phyloP scores from a whole-genome alignment of 371 early-diverging fungal species.

The Blakeslea trispora region DNA sequence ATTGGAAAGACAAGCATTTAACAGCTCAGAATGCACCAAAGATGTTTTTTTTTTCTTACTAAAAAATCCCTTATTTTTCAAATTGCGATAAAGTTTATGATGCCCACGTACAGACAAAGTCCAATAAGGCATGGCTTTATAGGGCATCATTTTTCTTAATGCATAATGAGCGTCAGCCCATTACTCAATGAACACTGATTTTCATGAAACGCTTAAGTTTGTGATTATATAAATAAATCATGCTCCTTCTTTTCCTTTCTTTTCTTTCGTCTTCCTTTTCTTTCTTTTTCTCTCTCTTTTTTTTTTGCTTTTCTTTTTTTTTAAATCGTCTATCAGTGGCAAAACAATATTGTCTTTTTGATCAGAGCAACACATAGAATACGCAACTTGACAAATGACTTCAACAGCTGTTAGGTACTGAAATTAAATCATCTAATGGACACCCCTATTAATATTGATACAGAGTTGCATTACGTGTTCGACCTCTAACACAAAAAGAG shows the following conservation, averaged over 20 bases:
- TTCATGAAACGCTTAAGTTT: constrained; percentile 17
- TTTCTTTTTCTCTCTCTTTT: constrained; percentile 4
- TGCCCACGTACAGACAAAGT: neutral
- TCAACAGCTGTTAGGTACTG: constrained; percentile 45
- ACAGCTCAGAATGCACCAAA: neutral
- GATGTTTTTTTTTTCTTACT: neutral
- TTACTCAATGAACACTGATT: neutral
- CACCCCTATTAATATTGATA: constrained; percentile 1
- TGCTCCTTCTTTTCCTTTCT: constrained; percentile 3
- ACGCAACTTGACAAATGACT: constrained; percentile 15
- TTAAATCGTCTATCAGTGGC: too few relatives aligned
- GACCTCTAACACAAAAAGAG: constrained; percentile 79
- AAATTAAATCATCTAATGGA: neutral
- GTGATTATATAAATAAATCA: constrained; percentile 8
- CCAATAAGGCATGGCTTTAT: neutral
- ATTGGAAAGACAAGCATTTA: neutral
- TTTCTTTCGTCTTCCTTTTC: constrained; percentile 1
- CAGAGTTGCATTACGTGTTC: constrained; percentile 81
- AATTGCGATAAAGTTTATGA: neutral
- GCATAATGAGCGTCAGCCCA: constrained; percentile 9
- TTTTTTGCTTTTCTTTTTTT: neutral
- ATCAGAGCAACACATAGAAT: constrained; percentile 1
- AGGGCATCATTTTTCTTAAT: neutral
- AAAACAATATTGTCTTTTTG: neutral
- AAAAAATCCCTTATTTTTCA: neutral